A percentile compares a stretch with the other conserved stretches of the same genome.
These are phyloP conservation scores for Psilocybe azurescens DNA, from an alignment of 768 basidiomycete species.

Conservation along the genomic window DNA sequence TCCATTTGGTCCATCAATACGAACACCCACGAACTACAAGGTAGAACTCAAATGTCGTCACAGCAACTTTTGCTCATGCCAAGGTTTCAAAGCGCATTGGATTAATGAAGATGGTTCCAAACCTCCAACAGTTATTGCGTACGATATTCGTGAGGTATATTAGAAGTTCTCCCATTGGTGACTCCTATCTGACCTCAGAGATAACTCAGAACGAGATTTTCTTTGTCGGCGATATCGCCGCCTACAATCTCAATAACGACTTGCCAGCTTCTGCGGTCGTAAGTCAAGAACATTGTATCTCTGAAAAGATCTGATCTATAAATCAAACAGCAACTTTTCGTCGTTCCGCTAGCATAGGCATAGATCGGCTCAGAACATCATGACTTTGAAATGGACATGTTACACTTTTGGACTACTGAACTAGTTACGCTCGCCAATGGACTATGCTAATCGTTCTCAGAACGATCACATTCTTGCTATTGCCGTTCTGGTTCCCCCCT, in stretches of 20 bases:
- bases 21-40: constrained; percentile 42
- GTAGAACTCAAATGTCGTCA: constrained; percentile 29
- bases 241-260: constrained; percentile 40
- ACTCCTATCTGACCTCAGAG: background rate
- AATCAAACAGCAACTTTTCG: constrained; percentile 24
- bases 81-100: constrained; percentile 42
- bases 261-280: constrained; percentile 39
- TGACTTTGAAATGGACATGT: too few relatives aligned
- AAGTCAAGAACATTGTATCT: constrained; percentile 20
- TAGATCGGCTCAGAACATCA: too few relatives aligned
- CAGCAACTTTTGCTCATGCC: background rate
- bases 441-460: too few relatives aligned
- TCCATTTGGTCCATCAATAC: constrained; percentile 51
- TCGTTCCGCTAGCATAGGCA: constrained; percentile 15
- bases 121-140: constrained; percentile 43
- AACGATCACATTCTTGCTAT: too few relatives aligned
- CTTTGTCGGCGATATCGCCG: constrained; percentile 47
- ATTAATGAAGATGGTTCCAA: constrained; percentile 48
- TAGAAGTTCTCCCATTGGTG: background rate
- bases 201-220: constrained; percentile 40
- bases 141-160: constrained; percentile 37
- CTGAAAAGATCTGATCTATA: background rate
- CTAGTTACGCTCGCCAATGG: too few relatives aligned
- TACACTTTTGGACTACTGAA: too few relatives aligned
- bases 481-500: background rate